Evolutionary conservation across 495 filamentous ascomycete genomes (phyloP).

Genomic region (Penicillium verhagenii): DNA sequence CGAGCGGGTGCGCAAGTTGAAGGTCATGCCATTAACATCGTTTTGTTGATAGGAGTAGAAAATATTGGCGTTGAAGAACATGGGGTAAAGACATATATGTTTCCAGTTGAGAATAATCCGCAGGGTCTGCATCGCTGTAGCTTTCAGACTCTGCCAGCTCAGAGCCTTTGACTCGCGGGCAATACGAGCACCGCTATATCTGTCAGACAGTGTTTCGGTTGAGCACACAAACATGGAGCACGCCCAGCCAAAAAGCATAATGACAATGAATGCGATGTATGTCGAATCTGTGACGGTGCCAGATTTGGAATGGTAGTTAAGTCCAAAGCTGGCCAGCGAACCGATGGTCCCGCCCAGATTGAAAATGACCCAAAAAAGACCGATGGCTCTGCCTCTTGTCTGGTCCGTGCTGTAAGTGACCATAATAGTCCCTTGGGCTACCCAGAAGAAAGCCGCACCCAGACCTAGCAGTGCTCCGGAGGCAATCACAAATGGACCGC

Average conservation of each 20-base stretch:
- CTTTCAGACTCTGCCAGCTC: slow-evolving; percentile 28
- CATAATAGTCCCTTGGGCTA: slow-evolving; percentile 56
- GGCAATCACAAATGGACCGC: slow-evolving; percentile 73
- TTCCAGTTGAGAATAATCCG: slow-evolving; percentile 36
- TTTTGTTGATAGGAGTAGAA: slow-evolving; percentile 77
- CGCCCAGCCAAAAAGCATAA: slow-evolving; percentile 47
- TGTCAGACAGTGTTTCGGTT: slow-evolving; percentile 7
- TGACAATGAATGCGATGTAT: slow-evolving; percentile 38
- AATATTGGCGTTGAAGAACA: slow-evolving; percentile 66
- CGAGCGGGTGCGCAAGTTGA: slow-evolving; percentile 49
- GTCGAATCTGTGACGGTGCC: slow-evolving; percentile 47
- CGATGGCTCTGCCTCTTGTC: slow-evolving; percentile 51
- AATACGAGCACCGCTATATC: background rate
- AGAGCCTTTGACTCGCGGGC: slow-evolving; percentile 44
- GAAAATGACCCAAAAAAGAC: slow-evolving; percentile 55
- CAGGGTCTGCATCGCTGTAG: slow-evolving; percentile 56
- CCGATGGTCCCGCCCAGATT: slow-evolving; percentile 52
- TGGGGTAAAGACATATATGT: slow-evolving; percentile 47
- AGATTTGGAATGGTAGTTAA: slow-evolving; percentile 44
- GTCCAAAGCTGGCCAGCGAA: slow-evolving; percentile 48
- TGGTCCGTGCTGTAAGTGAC: slow-evolving; percentile 50
- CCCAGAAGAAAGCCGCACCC: slow-evolving; percentile 52
- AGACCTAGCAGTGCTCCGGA: slow-evolving; percentile 50
- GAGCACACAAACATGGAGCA: slow-evolving; percentile 54
- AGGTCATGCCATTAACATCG: slow-evolving; percentile 48